Conservation (phyloP, 257 asterid species). For the Misopates orontium region DNA sequence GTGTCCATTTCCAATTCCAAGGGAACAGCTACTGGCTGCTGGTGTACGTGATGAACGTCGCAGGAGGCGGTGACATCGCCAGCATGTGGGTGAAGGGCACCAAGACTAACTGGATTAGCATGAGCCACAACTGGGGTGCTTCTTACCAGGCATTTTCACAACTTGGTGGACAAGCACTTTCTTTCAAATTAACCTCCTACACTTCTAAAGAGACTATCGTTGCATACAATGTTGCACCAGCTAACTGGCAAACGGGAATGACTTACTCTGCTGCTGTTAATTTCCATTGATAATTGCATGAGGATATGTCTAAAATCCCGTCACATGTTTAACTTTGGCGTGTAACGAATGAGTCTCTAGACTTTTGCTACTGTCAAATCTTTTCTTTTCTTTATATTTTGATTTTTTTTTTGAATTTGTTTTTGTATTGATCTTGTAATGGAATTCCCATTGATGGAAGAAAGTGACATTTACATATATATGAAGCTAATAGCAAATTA, state of each 20-base stretch:
- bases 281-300: constrained; percentile 44
- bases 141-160: constrained; percentile 74
- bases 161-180: constrained; percentile 68
- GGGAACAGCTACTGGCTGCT: constrained; percentile 63
- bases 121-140: constrained; percentile 98
- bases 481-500: too few relatives aligned
- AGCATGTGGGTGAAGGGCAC: constrained; percentile 76
- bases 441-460: constrained; percentile 1
- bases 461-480: not conserved
- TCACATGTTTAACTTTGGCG: not conserved
- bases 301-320: not conserved
- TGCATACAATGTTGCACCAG: constrained; percentile 66
- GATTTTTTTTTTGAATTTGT: not conserved
- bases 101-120: constrained; percentile 68
- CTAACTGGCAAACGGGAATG: constrained; percentile 59
- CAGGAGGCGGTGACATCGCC: constrained; percentile 66
- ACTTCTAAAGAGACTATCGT: constrained; percentile 52
- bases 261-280: constrained; percentile 48
- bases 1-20: constrained; percentile 55
- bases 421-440: not conserved
- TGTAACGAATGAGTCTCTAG: not conserved
- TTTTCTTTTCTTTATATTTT: not conserved
- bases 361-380: too few relatives aligned
- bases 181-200: constrained; percentile 67
- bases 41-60: constrained; percentile 80